phyloP scores from a whole-genome alignment of 1,284 basidiomycete genomes.

The Malassezia psittaci region DNA sequence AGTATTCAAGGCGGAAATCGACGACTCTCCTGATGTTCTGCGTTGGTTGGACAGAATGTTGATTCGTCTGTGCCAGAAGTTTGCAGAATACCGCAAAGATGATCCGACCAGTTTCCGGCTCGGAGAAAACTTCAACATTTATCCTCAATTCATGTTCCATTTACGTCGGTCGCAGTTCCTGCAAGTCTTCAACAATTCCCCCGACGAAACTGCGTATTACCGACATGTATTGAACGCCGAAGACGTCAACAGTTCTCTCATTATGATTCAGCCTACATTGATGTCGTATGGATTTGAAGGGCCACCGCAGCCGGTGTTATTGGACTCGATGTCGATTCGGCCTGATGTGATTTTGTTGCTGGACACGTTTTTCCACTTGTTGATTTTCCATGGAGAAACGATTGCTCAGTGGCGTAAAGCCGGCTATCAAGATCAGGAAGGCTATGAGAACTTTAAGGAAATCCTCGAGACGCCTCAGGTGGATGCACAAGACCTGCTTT shows the following conservation, averaged over 20 bases:
- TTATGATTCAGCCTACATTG: constrained; percentile 99
- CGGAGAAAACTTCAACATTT: constrained; percentile 93
- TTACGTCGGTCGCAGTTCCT: constrained; percentile 91
- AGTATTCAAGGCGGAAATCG: constrained; percentile 98
- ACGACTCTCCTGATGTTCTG: constrained; percentile 92
- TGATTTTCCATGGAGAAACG: constrained; percentile 98
- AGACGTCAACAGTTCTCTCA: constrained; percentile 97
- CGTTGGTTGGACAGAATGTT: constrained; percentile 98
- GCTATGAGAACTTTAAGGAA: constrained; percentile 97
- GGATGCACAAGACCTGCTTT: constrained; percentile 68
- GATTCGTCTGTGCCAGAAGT: constrained; percentile 96
- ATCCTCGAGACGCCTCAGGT: constrained; percentile 69
- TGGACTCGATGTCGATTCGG: constrained; percentile 96
- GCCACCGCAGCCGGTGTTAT: constrained; percentile 76
- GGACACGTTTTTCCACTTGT: constrained; percentile 99
- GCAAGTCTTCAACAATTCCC: constrained; percentile 99
- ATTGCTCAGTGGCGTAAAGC: constrained; percentile 96
- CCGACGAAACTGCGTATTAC: constrained; percentile 98
- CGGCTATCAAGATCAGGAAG: constrained; percentile 98
- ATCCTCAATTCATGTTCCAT: constrained; percentile 99
- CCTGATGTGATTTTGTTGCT: constrained; percentile 93
- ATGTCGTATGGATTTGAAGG: constrained; percentile 97
- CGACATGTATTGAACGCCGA: constrained; percentile 93
- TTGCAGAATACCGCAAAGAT: constrained; percentile 97
- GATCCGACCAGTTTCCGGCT: constrained; percentile 89